Evolutionary conservation across 805 yeast genomes (phyloP), one percentile per base, ranked within the genome.

Genomic region (Saccharomycopsis olivae): DNA sequence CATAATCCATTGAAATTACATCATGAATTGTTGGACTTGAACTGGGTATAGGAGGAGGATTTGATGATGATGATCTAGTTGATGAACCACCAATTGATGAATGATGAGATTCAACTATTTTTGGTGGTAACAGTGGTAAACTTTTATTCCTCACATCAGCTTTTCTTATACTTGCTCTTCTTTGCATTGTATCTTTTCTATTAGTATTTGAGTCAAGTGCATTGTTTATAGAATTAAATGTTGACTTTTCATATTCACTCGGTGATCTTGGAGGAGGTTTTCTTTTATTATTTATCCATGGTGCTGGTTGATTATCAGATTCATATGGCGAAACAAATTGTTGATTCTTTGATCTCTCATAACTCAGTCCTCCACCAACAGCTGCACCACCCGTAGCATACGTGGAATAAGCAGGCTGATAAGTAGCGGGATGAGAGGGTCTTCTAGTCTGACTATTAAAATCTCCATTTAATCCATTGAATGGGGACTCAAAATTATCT

Each of bases 241-340:
- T 5, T 10, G 40, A 21, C 16, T 19, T 34, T 10, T 39, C 47
- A 14, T 39, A 43, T 4, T 43, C 44, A n/a, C 30, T 27, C 5
- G 44, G 44, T 3, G 44, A 39, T 17, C 20, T 35, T 11, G 47
- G 47, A 14, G 47, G 47, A 9, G 47, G 47, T 24, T 27, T 43
- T 14, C 40, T n/a, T 30, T 30, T 36, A 20, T 23, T 14, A 13
- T 17, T 16, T 3, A 33, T 6, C 36, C 28, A 15, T 13, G 36
- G 17, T 24, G 24, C 19, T 31, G 29, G 29, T 13, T 36, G 11
- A 16, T 19, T 16, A 2, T 13, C 23, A 13, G 16, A 27, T 14
- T 15, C 13, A 30, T 11, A 30, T 14, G 13, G 33, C 13, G 10
- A 16, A 10, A 13, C n/a, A 30, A 14, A 13, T 30, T 14, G 11